These are phyloP conservation scores for Colletotrichum ledebouriae DNA, from an alignment of 2,329 filamentous ascomycete species.

Conservation along the genomic window DNA sequence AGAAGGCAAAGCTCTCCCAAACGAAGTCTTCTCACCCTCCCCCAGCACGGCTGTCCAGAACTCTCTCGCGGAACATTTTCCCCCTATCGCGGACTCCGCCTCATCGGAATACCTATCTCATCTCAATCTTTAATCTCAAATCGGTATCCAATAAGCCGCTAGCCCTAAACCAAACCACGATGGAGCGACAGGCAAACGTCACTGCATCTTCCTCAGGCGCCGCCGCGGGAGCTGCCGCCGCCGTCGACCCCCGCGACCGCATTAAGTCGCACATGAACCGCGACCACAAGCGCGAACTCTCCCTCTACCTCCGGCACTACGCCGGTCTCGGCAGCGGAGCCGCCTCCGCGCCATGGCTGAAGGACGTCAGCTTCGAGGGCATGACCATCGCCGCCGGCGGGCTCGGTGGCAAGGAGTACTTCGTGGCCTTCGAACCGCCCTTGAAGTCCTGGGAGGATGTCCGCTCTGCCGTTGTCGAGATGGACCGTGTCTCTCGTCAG, in stretches of 20 bases:
- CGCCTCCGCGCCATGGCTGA: conserved; percentile 71
- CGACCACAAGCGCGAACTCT: conserved; percentile 81
- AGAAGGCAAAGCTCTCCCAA: background rate
- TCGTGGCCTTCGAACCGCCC: conserved; percentile 77
- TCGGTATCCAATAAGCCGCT: conserved; percentile 5
- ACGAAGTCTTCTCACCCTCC: background rate
- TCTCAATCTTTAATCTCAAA: background rate
- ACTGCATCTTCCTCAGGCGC: conserved; percentile 5
- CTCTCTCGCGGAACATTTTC: background rate
- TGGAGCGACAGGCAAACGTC: conserved; percentile 24
- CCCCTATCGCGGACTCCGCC: background rate
- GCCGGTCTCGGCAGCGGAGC: conserved; percentile 67
- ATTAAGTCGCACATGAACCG: conserved; percentile 87
- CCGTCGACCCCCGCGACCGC: conserved; percentile 50
- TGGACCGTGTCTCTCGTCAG: conserved; percentile 70
- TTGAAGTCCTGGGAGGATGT: conserved; percentile 77
- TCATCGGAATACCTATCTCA: conserved; percentile 16
- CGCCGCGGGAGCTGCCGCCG: conserved; percentile 27
- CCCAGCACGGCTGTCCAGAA: background rate
- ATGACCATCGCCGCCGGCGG: conserved; percentile 69
- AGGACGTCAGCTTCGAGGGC: conserved; percentile 73
- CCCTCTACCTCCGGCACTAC: conserved; percentile 83
- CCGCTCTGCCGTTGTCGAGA: conserved; percentile 77
- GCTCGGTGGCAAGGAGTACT: conserved; percentile 58
- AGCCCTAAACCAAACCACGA: background rate